phyloP scores from a whole-genome alignment of 768 basidiomycete species.

The Peribolospora baueri region DNA sequence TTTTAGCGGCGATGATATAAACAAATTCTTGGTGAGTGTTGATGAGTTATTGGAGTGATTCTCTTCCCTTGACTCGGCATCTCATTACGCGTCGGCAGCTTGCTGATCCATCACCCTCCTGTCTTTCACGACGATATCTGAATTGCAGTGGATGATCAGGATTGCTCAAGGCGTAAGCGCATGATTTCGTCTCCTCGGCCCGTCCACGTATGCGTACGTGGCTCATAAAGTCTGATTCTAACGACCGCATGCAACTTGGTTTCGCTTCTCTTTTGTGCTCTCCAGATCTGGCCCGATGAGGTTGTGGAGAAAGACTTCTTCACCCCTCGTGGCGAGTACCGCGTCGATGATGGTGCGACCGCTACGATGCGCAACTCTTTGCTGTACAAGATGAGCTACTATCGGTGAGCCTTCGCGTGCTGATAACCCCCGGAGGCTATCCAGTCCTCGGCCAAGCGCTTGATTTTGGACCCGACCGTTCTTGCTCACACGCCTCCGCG shows the following conservation, averaged over 20 bases:
- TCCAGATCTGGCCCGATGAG: conserved; percentile 74
- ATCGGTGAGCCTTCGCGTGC: conserved; percentile 31
- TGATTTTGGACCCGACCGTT: conserved; percentile 4
- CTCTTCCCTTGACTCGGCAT: no score
- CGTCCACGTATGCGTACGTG: background rate
- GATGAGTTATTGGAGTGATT: conserved; percentile 8
- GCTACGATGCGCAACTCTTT: conserved; percentile 76
- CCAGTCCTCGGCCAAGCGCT: background rate
- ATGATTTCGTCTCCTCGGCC: background rate
- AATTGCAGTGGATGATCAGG: conserved; percentile 14
- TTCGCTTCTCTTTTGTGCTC: background rate
- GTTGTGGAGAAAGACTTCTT: conserved; percentile 90
- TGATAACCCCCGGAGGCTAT: no score
- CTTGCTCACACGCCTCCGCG: background rate
- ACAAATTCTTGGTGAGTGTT: conserved; percentile 94
- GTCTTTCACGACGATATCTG: no score
- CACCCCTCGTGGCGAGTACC: conserved; percentile 75
- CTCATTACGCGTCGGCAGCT: no score
- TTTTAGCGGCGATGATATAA: conserved; percentile 96
- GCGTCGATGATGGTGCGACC: conserved; percentile 62
- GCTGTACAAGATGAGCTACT: conserved; percentile 99
- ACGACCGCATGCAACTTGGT: no score
- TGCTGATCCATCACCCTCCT: no score
- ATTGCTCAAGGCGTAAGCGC: conserved; percentile 17
- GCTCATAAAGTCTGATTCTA: conserved; percentile 2